Conservation (phyloP, 805 yeast species). For the Saccharomycopsis schoenii region DNA sequence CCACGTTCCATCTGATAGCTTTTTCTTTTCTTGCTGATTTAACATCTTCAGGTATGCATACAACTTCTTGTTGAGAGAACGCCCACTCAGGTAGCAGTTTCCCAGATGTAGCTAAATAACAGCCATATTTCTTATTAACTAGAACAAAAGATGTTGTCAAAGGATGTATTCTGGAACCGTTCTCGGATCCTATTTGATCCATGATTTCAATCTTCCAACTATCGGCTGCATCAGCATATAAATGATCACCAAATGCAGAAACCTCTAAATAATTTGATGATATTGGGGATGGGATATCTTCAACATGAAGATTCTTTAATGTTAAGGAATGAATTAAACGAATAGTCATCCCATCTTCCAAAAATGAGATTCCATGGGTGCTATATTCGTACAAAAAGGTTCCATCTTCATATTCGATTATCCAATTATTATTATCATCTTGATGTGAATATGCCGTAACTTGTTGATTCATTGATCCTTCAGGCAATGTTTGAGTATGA, state of each 20-base stretch:
- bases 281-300: constrained; percentile 53
- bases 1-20: constrained; percentile 82
- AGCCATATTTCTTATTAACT: constrained; percentile 54
- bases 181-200: constrained; percentile 47
- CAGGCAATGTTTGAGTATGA: constrained; percentile 60
- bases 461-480: constrained; percentile 68
- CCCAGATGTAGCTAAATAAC: constrained; percentile 82
- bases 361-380: constrained; percentile 23
- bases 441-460: constrained; percentile 68
- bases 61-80: constrained; percentile 92
- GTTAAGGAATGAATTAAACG: constrained; percentile 55
- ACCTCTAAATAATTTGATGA: constrained; percentile 47
- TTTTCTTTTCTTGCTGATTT: constrained; percentile 60
- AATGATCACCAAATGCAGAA: constrained; percentile 59
- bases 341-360: constrained; percentile 49
- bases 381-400: constrained; percentile 28
- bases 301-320: constrained; percentile 60
- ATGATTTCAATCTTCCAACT: constrained; percentile 67
- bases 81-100: constrained; percentile 90
- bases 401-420: constrained; percentile 23
- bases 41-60: constrained; percentile 58
- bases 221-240: constrained; percentile 59
- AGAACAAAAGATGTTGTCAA: constrained; percentile 75
- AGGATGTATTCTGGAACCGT: constrained; percentile 55
- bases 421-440: constrained; percentile 63